phyloP scores from a whole-genome alignment of 805 yeast genomes.

The Gaillardinia entomophila region DNA sequence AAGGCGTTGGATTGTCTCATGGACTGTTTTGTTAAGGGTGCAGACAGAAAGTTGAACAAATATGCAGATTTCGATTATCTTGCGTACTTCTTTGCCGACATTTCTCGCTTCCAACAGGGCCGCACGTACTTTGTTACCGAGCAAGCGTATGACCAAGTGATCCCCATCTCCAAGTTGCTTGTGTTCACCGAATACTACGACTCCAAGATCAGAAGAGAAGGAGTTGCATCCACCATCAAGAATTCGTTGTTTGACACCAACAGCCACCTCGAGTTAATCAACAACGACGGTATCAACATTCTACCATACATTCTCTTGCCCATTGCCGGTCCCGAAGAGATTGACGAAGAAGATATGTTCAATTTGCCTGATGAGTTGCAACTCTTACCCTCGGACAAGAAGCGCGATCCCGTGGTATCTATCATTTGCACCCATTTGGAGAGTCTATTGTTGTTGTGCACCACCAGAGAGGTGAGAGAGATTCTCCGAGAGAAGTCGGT shows the following conservation, averaged over 20 bases:
- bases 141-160: constrained; percentile 68
- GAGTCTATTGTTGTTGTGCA: constrained; percentile 69
- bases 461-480: constrained; percentile 70
- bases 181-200: constrained; percentile 81
- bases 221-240: constrained; percentile 88
- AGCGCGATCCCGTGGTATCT: constrained; percentile 65
- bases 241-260: constrained; percentile 79
- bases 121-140: constrained; percentile 69
- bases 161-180: constrained; percentile 74
- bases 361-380: constrained; percentile 87
- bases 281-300: constrained; percentile 60
- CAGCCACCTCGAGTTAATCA: constrained; percentile 54
- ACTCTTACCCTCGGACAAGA: constrained; percentile 66
- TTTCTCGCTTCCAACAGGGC: constrained; percentile 71
- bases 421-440: constrained; percentile 73
- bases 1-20: constrained; percentile 71
- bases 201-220: constrained; percentile 77
- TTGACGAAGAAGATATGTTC: constrained; percentile 79
- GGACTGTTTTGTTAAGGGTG: constrained; percentile 86
- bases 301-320: constrained; percentile 81
- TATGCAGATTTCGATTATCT: constrained; percentile 76
- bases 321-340: constrained; percentile 68
- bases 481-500: constrained; percentile 74
- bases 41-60: constrained; percentile 63
- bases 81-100: constrained; percentile 83